phyloP scores from a whole-genome alignment of 805 yeast species.

The Ogataea saltuana region DNA sequence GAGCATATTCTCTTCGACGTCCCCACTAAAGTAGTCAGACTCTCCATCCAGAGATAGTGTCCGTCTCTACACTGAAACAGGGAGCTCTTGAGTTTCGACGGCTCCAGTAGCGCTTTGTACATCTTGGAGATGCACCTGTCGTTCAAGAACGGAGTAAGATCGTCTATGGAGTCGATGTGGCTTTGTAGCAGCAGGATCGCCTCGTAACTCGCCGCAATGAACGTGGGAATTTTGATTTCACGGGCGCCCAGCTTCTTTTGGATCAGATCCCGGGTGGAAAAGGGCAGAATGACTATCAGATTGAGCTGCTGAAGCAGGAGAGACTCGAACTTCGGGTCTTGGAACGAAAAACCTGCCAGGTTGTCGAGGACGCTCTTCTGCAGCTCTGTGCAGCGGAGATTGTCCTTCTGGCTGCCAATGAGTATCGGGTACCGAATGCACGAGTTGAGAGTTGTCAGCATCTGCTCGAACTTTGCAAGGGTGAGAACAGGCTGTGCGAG shows the following conservation, averaged over 20 bases:
- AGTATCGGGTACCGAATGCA: constrained; percentile 74
- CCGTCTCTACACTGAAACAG: constrained; percentile 33
- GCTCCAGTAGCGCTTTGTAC: constrained; percentile 52
- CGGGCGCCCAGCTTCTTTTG: constrained; percentile 48
- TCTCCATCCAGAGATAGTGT: constrained; percentile 55
- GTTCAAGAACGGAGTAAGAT: constrained; percentile 39
- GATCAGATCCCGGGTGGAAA: constrained; percentile 58
- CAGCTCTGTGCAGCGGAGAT: constrained; percentile 56
- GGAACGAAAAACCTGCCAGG: constrained; percentile 36
- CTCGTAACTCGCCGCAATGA: constrained; percentile 56
- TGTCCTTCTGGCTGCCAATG: constrained; percentile 58
- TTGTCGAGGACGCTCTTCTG: constrained; percentile 60
- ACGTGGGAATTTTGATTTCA: constrained; percentile 56
- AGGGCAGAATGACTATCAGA: constrained; percentile 56
- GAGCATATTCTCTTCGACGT: constrained; percentile 37
- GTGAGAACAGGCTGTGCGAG: constrained; percentile 38
- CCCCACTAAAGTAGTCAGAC: constrained; percentile 42
- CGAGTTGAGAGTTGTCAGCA: constrained; percentile 61
- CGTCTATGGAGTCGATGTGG: constrained; percentile 36
- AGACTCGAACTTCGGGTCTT: constrained; percentile 41
- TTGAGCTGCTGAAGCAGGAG: constrained; percentile 55
- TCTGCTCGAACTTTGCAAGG: constrained; percentile 42
- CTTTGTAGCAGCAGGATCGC: constrained; percentile 44
- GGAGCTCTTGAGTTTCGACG: constrained; percentile 45
- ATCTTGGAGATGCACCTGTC: constrained; percentile 49